phyloP scores from a whole-genome alignment of 75 land plant genomes.

The Chamaecyparis obtusa region DNA sequence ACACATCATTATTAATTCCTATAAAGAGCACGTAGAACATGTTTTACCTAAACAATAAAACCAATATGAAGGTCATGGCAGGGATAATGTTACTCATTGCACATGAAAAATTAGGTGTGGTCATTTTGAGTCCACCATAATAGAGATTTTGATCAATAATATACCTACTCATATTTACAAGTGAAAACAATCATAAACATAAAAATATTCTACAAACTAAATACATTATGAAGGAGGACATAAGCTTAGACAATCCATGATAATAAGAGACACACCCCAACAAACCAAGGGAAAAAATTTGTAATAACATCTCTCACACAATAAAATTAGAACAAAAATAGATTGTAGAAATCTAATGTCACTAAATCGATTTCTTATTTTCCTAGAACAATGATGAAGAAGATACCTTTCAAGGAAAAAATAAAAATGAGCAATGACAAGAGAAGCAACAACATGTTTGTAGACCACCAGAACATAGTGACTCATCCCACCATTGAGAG shows the following conservation, averaged over 20 bases:
- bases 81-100: not conserved
- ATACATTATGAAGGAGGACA: too few species aligned
- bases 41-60: not conserved
- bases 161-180: too few species aligned
- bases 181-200: too few species aligned
- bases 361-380: too few species aligned
- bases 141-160: too few species aligned
- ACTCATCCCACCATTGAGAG: slow-evolving; percentile 58
- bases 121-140: not conserved
- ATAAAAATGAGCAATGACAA: slow-evolving; percentile 57
- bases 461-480: slow-evolving; percentile 54
- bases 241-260: too few species aligned
- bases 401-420: slow-evolving; percentile 35
- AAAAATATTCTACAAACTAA: too few species aligned
- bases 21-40: not conserved
- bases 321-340: too few species aligned
- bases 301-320: too few species aligned
- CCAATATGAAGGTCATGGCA: slow-evolving; percentile 1
- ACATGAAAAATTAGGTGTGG: not conserved
- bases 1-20: not conserved
- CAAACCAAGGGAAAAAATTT: slow-evolving; percentile 22
- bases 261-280: slow-evolving; percentile 17
- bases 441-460: slow-evolving; percentile 50
- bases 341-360: too few species aligned
- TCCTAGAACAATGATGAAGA: not conserved